Percentiles rank a stretch among this genome's conserved stretches.
Evolutionary conservation across 768 basidiomycete species (phyloP).

Genomic region (Pleurotus tuber-regium): DNA sequence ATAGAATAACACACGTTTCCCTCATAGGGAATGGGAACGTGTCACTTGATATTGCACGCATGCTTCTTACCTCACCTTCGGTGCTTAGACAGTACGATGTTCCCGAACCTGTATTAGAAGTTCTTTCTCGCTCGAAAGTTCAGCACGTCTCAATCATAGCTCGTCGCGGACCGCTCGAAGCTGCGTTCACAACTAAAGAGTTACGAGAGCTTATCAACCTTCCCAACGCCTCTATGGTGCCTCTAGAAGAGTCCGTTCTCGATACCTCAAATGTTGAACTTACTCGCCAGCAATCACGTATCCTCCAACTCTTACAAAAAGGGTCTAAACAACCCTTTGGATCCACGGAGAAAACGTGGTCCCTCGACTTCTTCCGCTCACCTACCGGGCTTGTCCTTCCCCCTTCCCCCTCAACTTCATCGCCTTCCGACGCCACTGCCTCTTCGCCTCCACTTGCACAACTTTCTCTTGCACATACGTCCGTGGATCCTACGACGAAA

Average conservation of each 20-base stretch:
- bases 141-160: slow-evolving; percentile 81
- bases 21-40: slow-evolving; percentile 96
- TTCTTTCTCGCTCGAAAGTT: slow-evolving; percentile 60
- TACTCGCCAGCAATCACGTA: slow-evolving; percentile 64
- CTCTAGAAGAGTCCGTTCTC: slow-evolving; percentile 49
- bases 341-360: slow-evolving; percentile 66
- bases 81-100: slow-evolving; percentile 73
- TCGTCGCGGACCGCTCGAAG: slow-evolving; percentile 84
- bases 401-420: slow-evolving; percentile 18
- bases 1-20: slow-evolving; percentile 67
- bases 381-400: slow-evolving; percentile 48
- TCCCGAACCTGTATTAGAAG: slow-evolving; percentile 68
- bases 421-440: no score
- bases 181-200: slow-evolving; percentile 91
- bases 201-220: slow-evolving; percentile 78
- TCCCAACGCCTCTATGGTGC: slow-evolving; percentile 64
- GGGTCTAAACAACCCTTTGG: slow-evolving; percentile 54
- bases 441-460: slow-evolving; percentile 21
- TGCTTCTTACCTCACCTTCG: slow-evolving; percentile 72
- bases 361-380: slow-evolving; percentile 78
- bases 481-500: slow-evolving; percentile 44
- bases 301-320: slow-evolving; percentile 62
- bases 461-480: slow-evolving; percentile 62
- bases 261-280: slow-evolving; percentile 24
- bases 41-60: slow-evolving; percentile 87